A percentile compares a stretch with the other conserved stretches of the same genome.
Conservation (phyloP, 495 filamentous ascomycete species). For the Hypoxylon lienhwacheense region DNA sequence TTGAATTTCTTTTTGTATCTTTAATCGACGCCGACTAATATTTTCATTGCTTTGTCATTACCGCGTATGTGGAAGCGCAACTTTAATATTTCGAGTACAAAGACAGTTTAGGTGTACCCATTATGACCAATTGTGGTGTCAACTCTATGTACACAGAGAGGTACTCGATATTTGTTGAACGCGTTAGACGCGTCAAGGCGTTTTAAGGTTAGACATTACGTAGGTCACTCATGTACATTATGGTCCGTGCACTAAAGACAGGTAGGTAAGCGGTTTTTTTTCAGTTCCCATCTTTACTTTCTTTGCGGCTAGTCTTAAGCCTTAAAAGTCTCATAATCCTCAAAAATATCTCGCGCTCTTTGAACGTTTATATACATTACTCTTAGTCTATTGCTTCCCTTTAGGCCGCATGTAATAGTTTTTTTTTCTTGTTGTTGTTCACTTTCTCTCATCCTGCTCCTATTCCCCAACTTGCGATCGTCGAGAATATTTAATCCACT, state of each 20-base stretch:
- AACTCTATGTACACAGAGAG: not conserved
- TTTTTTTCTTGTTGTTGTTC: not conserved
- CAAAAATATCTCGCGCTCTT: conserved; percentile 17
- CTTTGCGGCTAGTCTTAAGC: too few species aligned
- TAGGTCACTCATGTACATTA: not conserved
- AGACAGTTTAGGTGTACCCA: too few species aligned
- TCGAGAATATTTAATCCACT: too few species aligned
- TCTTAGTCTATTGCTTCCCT: not conserved
- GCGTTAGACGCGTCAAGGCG: conserved; percentile 17
- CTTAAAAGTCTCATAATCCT: conserved; percentile 15
- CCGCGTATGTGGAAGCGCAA: too few species aligned
- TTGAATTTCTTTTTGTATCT: not conserved
- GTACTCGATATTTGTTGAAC: conserved; percentile 18
- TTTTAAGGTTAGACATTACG: conserved; percentile 22
- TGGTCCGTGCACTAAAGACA: conserved; percentile 4
- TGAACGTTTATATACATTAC: conserved; percentile 2
- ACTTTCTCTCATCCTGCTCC: not conserved
- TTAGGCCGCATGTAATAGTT: not conserved
- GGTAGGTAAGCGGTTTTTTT: conserved; percentile 1
- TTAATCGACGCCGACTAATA: too few species aligned
- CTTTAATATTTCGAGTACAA: too few species aligned
- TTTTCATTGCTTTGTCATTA: too few species aligned
- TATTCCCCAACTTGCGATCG: too few species aligned
- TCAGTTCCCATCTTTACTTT: too few species aligned
- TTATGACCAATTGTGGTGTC: not conserved